phyloP scores from a whole-genome alignment of 108 stramenopile genomes.

The Cyclotella baltica region DNA sequence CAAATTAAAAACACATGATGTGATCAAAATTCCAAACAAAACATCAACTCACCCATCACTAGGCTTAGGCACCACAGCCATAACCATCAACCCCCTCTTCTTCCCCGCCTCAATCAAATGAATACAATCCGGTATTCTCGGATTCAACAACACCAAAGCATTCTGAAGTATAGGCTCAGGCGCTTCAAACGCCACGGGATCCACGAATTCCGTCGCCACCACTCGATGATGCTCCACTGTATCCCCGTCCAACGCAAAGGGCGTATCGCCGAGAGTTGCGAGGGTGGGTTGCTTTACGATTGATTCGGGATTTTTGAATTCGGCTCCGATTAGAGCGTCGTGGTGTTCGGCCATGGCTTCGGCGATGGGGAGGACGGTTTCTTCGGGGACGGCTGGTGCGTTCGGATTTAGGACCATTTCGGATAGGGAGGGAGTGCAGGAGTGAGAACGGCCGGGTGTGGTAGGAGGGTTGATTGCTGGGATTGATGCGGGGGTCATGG shows the following conservation, averaged over 20 bases:
- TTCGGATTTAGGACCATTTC: slow-evolving; percentile 33
- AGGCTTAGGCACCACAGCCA: slow-evolving; percentile 61
- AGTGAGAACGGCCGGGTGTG: not conserved
- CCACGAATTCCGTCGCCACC: slow-evolving; percentile 64
- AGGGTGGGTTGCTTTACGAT: slow-evolving; percentile 52
- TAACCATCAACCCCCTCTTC: slow-evolving; percentile 63
- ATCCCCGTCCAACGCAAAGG: slow-evolving; percentile 50
- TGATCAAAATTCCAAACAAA: too few species aligned
- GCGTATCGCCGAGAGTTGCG: slow-evolving; percentile 57
- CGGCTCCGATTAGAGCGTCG: slow-evolving; percentile 60
- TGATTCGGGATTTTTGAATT: slow-evolving; percentile 48
- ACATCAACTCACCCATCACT: too few species aligned
- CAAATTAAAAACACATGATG: too few species aligned
- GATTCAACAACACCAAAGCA: slow-evolving; percentile 61
- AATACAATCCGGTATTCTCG: slow-evolving; percentile 57
- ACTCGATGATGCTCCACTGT: slow-evolving; percentile 55
- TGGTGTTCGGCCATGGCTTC: slow-evolving; percentile 42
- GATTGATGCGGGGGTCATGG: not conserved
- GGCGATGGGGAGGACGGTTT: slow-evolving; percentile 1
- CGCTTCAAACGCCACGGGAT: slow-evolving; percentile 38
- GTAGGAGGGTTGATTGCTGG: not conserved
- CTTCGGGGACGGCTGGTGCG: not conserved
- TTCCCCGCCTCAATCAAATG: slow-evolving; percentile 55
- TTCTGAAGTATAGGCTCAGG: slow-evolving; percentile 58
- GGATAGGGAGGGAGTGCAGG: slow-evolving; percentile 17